Conservation (phyloP, 2,329 filamentous ascomycete genomes). For the Thielaviopsis euricoi region DNA sequence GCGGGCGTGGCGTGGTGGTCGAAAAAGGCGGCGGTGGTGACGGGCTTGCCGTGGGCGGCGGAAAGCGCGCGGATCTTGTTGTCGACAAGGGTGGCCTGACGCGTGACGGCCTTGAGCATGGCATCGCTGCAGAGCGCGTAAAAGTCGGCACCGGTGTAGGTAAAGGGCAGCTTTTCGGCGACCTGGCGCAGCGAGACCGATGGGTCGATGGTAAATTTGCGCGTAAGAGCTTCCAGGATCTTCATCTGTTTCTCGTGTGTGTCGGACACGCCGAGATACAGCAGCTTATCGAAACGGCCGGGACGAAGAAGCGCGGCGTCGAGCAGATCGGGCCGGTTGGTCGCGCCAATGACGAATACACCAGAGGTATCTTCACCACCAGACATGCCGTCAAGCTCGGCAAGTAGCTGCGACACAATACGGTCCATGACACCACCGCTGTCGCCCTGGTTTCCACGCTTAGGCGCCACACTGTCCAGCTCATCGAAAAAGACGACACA, state of each 20-base stretch:
- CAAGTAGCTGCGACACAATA: conserved; percentile 86
- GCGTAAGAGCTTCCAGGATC: conserved; percentile 82
- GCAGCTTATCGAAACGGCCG: conserved; percentile 94
- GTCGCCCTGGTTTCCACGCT: conserved; percentile 91
- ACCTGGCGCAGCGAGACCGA: conserved; percentile 59
- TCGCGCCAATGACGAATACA: conserved; percentile 93
- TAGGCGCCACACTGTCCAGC: conserved; percentile 83
- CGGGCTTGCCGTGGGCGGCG: conserved; percentile 27
- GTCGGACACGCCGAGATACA: conserved; percentile 90
- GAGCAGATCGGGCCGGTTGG: conserved; percentile 82
- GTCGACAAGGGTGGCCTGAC: conserved; percentile 72
- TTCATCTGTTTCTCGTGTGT: conserved; percentile 92
- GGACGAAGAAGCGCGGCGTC: conserved; percentile 81
- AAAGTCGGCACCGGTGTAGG: conserved; percentile 92
- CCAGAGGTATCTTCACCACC: conserved; percentile 43
- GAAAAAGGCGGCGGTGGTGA: conserved; percentile 88
- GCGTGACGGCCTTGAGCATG: conserved; percentile 96
- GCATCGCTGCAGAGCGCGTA: conserved; percentile 95
- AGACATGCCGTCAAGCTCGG: conserved; percentile 95
- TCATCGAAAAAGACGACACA: conserved; percentile 93
- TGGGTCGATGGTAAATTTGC: conserved; percentile 84
- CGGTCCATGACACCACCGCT: conserved; percentile 97
- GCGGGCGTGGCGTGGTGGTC: conserved; percentile 73
- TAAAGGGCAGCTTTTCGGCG: conserved; percentile 69
- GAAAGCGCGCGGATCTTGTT: conserved; percentile 62